Conservation (phyloP, 108 stramenopile genomes). For the Nitzschia sp. region DNA sequence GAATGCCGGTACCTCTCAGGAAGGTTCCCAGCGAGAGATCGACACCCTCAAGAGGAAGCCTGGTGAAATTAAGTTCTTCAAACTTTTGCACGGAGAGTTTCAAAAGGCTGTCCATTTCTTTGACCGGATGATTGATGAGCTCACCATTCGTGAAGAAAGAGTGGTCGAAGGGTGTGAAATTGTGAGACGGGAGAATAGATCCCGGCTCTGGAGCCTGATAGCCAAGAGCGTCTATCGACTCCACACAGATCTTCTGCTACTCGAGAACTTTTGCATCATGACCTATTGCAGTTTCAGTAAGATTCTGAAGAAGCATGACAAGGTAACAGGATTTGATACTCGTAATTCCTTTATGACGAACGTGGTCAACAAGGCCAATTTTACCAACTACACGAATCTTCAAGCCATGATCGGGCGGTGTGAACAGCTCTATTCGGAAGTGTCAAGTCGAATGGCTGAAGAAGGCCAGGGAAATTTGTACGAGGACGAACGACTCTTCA, state of each 20-base stretch:
- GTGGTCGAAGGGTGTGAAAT: slow-evolving; percentile 74
- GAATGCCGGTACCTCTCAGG: not conserved
- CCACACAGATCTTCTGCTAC: slow-evolving; percentile 90
- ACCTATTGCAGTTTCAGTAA: slow-evolving; percentile 95
- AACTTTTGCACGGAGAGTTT: slow-evolving; percentile 80
- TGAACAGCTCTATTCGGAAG: slow-evolving; percentile 65
- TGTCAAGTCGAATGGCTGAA: slow-evolving; percentile 45
- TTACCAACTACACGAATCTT: slow-evolving; percentile 68
- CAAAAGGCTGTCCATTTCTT: slow-evolving; percentile 85
- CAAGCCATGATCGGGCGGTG: slow-evolving; percentile 69
- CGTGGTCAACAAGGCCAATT: slow-evolving; percentile 78
- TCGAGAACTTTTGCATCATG: slow-evolving; percentile 97
- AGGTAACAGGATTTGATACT: slow-evolving; percentile 82
- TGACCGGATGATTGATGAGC: slow-evolving; percentile 65
- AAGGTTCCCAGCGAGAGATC: not conserved
- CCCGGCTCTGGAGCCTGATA: slow-evolving; percentile 47
- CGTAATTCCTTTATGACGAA: slow-evolving; percentile 80
- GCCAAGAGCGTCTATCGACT: slow-evolving; percentile 84
- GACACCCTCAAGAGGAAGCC: slow-evolving; percentile 29
- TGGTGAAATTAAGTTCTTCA: slow-evolving; percentile 86
- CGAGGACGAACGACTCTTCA: slow-evolving; percentile 78
- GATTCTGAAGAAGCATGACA: slow-evolving; percentile 98
- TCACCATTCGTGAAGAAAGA: slow-evolving; percentile 69
- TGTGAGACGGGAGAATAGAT: slow-evolving; percentile 47
- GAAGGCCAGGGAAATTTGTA: slow-evolving; percentile 64